These are phyloP conservation scores for Chaetomium cochliodes DNA, from an alignment of 495 filamentous ascomycete species.

Conservation along the genomic window DNA sequence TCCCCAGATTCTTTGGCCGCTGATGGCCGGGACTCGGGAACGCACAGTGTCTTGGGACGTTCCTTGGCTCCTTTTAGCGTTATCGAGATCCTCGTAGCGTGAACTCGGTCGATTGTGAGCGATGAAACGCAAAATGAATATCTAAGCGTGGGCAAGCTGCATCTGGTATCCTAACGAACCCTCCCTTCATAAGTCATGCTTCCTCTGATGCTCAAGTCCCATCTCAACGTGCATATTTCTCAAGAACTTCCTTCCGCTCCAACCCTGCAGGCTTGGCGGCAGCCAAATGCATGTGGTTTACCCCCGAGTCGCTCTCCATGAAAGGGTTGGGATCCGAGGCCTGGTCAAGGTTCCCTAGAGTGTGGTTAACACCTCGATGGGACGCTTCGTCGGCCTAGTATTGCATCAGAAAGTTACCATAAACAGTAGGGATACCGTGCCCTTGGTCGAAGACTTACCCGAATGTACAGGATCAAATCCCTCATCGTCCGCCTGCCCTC, in stretches of 20 bases:
- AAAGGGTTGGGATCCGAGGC: conserved; percentile 83
- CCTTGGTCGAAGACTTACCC: conserved; percentile 33
- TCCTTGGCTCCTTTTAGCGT: not conserved
- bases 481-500: conserved; percentile 77
- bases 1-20: not conserved
- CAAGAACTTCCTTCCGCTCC: conserved; percentile 70
- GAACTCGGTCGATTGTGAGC: too few relatives aligned
- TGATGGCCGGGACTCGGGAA: not conserved
- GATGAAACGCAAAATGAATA: too few relatives aligned
- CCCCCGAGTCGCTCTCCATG: conserved; percentile 56
- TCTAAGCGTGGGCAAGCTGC: not conserved
- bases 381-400: conserved; percentile 78
- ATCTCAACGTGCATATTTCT: not conserved
- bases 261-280: conserved; percentile 67
- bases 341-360: conserved; percentile 80
- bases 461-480: conserved; percentile 81
- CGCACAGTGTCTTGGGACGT: not conserved
- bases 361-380: conserved; percentile 95
- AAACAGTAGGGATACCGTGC: not conserved
- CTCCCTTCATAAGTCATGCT: not conserved
- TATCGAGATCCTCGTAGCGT: not conserved
- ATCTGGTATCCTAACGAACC: not conserved
- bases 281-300: conserved; percentile 56
- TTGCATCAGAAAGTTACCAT: not conserved
- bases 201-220: not conserved